Evolutionary conservation across 768 basidiomycete genomes (phyloP), one percentile per base, ranked within the genome.

Genomic region (Leccinum ochraceum): DNA sequence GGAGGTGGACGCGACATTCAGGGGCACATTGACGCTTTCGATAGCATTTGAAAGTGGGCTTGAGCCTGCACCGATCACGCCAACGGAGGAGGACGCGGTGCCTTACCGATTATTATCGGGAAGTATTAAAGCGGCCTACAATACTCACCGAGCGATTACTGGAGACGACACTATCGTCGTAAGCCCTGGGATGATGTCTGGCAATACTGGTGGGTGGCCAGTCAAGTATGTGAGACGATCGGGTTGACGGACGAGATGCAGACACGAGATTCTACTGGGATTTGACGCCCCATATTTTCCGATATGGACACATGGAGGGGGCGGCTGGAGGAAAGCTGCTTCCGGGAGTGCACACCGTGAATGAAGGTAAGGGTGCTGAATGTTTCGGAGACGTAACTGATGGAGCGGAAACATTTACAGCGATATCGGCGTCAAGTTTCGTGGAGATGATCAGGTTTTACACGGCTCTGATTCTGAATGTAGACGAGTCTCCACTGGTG

Each of bases 51-150:
- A 74, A 4, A 26, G 32, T 9, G 81, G 78, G 7, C 73, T 89
- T 7, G 86, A 89, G 63, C 89, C 88, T 16, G 88, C 90, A 3
- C 88, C 88, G 0, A 73, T 88, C 39, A 84, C 88, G n/a, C 78
- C 81, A 1, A 75, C 69, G 0, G 71, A 71, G 14, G 66, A 55
- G 10, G 66, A 68, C 4, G 70, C 76, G 11, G 60, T 22, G 53
- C 61, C 84, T 17, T 89, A 80, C 61, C 71, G 75, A 54, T 64
- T 88, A 10, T 76, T 88, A 22, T 82, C 85, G 39, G 88, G 86
- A 14, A 86, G 83, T 2, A 89, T 89, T 68, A 87, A 84, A 64
- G 81, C 86, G 1, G 77, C 84, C 7, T 86, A 80, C 68, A 81
- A 83, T 54, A 76, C 79, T 1, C 84, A 84, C 63, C 77, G 83